phyloP scores from a whole-genome alignment of 352 stramenopile genomes.

The Pythium volutum region DNA sequence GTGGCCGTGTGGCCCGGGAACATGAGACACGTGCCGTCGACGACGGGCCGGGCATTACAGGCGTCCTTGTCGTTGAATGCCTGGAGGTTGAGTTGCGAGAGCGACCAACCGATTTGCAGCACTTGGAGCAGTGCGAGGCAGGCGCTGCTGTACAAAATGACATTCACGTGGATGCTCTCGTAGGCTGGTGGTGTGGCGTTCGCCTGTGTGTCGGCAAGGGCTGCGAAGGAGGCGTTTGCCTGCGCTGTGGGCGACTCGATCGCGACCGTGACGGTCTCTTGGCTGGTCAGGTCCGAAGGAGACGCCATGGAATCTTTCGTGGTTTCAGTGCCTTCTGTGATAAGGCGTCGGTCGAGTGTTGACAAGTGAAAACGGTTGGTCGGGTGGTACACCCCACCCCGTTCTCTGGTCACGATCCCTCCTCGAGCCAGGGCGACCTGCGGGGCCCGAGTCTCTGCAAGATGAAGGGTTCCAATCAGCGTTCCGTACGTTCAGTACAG shows the following conservation, averaged over 20 bases:
- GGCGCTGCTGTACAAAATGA: constrained; percentile 29
- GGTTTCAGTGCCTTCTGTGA: no score
- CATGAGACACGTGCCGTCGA: constrained; percentile 31
- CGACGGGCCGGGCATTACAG: constrained; percentile 37
- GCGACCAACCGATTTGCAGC: constrained; percentile 56
- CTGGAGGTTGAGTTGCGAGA: constrained; percentile 62
- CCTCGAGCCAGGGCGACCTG: no score
- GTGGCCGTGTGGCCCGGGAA: constrained; percentile 46
- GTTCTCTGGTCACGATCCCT: no score
- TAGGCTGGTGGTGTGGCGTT: constrained; percentile 2
- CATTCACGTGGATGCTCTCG: constrained; percentile 6
- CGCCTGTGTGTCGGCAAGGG: background rate
- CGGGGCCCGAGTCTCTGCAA: no score
- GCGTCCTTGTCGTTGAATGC: constrained; percentile 47
- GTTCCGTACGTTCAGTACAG: no score
- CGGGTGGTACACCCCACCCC: no score
- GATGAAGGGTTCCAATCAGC: no score
- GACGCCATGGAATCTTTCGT: background rate
- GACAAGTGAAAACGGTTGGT: no score
- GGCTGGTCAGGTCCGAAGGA: background rate
- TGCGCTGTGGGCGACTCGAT: background rate
- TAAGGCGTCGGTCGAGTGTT: no score
- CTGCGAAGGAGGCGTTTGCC: background rate
- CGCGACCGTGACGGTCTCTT: background rate
- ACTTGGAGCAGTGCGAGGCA: constrained; percentile 44